Conservation (phyloP, 352 stramenopile genomes). For the Aphanomyces euteiches region DNA sequence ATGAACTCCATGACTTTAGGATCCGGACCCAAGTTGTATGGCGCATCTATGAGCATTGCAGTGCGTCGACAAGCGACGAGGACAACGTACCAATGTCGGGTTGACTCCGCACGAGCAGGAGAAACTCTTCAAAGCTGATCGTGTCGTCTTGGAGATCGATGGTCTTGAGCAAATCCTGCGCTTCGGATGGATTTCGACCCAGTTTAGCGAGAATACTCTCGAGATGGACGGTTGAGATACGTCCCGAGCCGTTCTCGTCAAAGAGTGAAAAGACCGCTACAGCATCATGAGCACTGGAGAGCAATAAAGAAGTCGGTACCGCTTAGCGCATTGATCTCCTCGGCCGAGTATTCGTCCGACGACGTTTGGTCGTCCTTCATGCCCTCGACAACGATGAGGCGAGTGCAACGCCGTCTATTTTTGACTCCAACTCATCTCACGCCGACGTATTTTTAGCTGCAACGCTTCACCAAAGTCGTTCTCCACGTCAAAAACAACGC, state of each 20-base stretch:
- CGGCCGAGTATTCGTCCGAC: slow-evolving; percentile 51
- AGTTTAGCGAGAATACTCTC: slow-evolving; percentile 73
- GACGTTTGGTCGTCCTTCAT: slow-evolving; percentile 32
- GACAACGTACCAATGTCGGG: slow-evolving; percentile 35
- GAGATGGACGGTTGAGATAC: slow-evolving; percentile 62
- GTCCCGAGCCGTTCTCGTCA: slow-evolving; percentile 54
- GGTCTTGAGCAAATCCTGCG: slow-evolving; percentile 9
- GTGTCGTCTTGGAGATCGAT: slow-evolving; percentile 34
- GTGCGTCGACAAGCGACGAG: not conserved
- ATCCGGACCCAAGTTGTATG: slow-evolving; percentile 53
- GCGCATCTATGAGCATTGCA: not conserved
- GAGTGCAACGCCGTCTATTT: not conserved
- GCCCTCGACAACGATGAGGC: not conserved
- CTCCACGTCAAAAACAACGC: too few species aligned
- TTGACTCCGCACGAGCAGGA: slow-evolving; percentile 50
- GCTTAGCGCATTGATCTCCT: slow-evolving; percentile 66
- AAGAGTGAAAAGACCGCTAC: slow-evolving; percentile 78
- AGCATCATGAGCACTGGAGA: not conserved
- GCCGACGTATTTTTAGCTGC: not conserved
- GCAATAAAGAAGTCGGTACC: slow-evolving; percentile 37
- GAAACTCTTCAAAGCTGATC: slow-evolving; percentile 64
- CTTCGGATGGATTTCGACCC: slow-evolving; percentile 60
- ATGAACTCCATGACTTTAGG: slow-evolving; percentile 93
- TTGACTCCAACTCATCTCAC: not conserved
- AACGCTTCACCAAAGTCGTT: too few species aligned